phyloP scores from a whole-genome alignment of 805 yeast genomes.

The Ogataea parapolymorpha region DNA sequence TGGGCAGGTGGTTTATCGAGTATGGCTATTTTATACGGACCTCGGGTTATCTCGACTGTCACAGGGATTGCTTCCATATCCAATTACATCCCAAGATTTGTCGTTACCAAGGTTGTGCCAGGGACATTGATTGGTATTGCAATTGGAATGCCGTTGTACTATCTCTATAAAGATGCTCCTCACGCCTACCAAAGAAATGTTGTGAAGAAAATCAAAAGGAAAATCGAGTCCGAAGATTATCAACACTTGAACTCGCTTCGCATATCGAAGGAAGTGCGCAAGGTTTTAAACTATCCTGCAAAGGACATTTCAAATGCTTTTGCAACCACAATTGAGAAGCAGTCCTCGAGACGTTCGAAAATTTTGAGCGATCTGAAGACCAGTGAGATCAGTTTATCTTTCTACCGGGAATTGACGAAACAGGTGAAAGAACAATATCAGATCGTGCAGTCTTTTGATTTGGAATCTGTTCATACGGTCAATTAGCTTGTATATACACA shows the following conservation, averaged over 20 bases:
- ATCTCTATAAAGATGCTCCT: conserved; percentile 77
- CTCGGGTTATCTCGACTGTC: conserved; percentile 28
- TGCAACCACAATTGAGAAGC: conserved; percentile 62
- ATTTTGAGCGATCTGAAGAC: conserved; percentile 49
- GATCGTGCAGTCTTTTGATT: conserved; percentile 16
- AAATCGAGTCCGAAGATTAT: conserved; percentile 68
- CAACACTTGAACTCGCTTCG: conserved; percentile 75
- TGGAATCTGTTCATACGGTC: conserved; percentile 12
- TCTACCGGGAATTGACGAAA: conserved; percentile 46
- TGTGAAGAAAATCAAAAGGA: conserved; percentile 63
- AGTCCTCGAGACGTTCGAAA: conserved; percentile 54
- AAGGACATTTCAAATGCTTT: conserved; percentile 74
- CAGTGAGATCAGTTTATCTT: conserved; percentile 53
- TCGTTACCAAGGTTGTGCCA: conserved; percentile 32
- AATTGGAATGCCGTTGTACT: conserved; percentile 38
- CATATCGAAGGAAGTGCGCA: conserved; percentile 75
- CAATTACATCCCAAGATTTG: conserved; percentile 23
- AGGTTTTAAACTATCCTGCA: conserved; percentile 76
- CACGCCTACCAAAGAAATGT: conserved; percentile 83
- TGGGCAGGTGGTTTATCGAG: conserved; percentile 31
- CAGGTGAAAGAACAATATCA: conserved; percentile 23
- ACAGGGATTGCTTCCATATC: conserved; percentile 32
- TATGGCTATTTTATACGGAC: conserved; percentile 26
- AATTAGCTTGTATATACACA: conserved; percentile 6
- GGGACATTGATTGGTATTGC: conserved; percentile 28